A percentile compares a stretch with the other conserved stretches of the same genome.
Conservation (phyloP, 1,284 basidiomycete species). For the Trichosporon sp. region DNA sequence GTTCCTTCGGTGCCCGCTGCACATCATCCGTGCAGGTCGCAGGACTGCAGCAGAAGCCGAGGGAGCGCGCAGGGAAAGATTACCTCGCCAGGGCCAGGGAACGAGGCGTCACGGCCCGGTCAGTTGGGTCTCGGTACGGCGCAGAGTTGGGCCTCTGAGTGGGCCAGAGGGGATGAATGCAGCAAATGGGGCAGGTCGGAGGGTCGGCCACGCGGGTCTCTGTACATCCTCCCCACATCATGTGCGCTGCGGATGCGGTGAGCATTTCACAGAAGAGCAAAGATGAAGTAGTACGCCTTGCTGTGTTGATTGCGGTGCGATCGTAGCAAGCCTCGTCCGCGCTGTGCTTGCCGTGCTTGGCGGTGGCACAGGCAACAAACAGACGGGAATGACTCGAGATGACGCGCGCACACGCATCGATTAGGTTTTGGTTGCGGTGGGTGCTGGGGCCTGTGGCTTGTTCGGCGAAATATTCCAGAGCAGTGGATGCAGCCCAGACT, state of each 20-base stretch:
- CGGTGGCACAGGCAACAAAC: neutral
- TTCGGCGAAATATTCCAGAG: constrained; percentile 5
- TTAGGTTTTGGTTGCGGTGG: neutral
- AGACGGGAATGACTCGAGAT: neutral
- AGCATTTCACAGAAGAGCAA: neutral
- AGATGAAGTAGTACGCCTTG: neutral
- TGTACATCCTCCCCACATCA: neutral
- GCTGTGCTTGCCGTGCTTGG: neutral
- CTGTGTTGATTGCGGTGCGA: neutral
- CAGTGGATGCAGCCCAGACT: neutral
- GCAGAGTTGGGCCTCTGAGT: neutral
- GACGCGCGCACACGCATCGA: neutral
- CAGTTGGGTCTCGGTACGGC: neutral
- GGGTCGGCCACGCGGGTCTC: neutral
- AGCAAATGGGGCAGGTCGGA: neutral
- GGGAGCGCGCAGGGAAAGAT: too few relatives aligned
- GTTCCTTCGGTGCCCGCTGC: neutral
- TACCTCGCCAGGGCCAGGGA: neutral
- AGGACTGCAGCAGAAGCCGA: too few relatives aligned
- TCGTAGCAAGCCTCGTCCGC: neutral
- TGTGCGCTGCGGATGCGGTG: neutral
- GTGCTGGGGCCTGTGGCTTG: neutral
- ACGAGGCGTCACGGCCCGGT: neutral
- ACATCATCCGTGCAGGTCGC: neutral
- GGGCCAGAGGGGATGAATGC: neutral